These are phyloP conservation scores for Tolypocladium guangdongense DNA, from an alignment of 2,329 filamentous ascomycete species.

Conservation along the genomic window DNA sequence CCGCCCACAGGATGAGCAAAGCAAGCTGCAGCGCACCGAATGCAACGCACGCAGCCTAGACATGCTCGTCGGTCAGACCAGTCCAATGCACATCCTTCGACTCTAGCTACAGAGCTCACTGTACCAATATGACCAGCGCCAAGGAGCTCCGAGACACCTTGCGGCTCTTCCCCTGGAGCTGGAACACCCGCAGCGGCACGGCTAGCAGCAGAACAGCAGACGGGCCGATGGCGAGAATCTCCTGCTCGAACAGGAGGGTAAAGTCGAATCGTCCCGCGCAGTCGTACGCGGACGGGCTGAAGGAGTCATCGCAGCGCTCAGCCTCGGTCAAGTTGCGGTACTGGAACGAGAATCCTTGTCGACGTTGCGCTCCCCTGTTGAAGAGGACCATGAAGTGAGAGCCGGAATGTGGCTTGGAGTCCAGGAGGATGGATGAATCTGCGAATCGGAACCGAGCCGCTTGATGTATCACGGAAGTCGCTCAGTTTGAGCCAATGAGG, in stretches of 20 bases:
- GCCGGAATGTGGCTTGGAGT: background rate
- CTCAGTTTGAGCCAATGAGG: background rate
- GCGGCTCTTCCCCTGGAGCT: background rate
- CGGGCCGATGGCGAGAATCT: background rate
- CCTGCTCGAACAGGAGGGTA: background rate
- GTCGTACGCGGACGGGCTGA: background rate
- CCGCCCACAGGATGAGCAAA: background rate
- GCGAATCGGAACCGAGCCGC: background rate
- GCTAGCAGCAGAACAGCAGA: background rate
- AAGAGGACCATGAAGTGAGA: too few species aligned
- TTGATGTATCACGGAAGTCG: background rate
- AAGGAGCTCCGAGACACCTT: background rate
- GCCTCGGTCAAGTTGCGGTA: background rate
- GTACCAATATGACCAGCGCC: background rate
- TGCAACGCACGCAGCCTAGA: background rate
- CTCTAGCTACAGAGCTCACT: too few species aligned
- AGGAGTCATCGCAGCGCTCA: background rate
- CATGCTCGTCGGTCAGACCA: background rate
- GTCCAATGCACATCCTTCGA: too few species aligned
- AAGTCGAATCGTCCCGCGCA: background rate
- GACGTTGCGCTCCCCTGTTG: background rate
- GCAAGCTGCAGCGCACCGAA: background rate
- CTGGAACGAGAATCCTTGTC: background rate
- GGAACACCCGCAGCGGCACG: background rate
- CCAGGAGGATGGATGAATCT: background rate